Evolutionary conservation across 208 protist species (phyloP).

Genomic region (Angomonas ambiguus): DNA sequence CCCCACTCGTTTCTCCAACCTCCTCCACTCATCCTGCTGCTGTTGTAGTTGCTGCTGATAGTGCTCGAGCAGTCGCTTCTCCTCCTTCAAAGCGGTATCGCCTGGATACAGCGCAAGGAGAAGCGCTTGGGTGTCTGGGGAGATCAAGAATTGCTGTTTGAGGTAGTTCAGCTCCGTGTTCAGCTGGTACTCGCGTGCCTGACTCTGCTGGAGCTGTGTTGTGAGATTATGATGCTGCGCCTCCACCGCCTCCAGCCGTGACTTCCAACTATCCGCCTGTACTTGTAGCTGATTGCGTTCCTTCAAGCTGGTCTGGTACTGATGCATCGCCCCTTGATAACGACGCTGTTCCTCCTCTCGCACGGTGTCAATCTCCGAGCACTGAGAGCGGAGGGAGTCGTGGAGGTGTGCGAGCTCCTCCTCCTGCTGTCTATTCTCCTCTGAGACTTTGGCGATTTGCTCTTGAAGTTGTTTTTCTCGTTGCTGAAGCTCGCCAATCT

Average conservation of each 20-base stretch:
- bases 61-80: constrained; percentile 21
- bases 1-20: too few relatives aligned
- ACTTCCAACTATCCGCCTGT: background rate
- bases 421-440: background rate
- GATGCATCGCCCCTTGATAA: background rate
- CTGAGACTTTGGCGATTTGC: background rate
- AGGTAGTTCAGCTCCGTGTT: background rate
- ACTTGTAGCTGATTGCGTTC: background rate
- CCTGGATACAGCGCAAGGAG: constrained; percentile 22
- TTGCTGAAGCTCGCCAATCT: background rate
- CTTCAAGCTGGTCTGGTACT: background rate
- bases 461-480: background rate
- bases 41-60: constrained; percentile 16
- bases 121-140: constrained; percentile 9
- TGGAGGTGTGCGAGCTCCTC: too few relatives aligned
- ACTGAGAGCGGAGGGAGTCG: too few relatives aligned
- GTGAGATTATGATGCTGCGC: too few relatives aligned
- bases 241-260: background rate
- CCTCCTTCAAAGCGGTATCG: background rate
- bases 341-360: background rate
- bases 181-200: background rate
- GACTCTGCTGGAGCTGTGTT: background rate
- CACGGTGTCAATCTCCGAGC: too few relatives aligned
- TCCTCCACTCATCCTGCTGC: constrained; percentile 16
- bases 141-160: background rate